Conservation (phyloP, 768 basidiomycete species). For the Boletus pseudo-olivaceus region DNA sequence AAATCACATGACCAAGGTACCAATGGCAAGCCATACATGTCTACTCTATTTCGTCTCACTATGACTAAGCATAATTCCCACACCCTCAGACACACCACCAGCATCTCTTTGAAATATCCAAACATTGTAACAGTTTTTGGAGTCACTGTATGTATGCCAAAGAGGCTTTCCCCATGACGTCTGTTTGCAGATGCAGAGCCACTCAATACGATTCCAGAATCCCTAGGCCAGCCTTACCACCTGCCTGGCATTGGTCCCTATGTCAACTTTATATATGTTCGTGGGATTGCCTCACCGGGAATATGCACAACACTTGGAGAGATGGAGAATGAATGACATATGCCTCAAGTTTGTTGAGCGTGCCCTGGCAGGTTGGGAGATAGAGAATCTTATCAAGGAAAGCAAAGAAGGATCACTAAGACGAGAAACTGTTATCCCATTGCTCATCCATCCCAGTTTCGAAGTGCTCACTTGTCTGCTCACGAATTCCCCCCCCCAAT, state of each 20-base stretch:
- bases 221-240: constrained; percentile 76
- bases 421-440: constrained; percentile 51
- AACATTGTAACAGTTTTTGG: too few relatives aligned
- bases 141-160: too few relatives aligned
- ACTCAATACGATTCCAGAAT: constrained; percentile 74
- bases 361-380: constrained; percentile 74
- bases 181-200: constrained; percentile 56
- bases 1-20: too few relatives aligned
- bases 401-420: constrained; percentile 50
- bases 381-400: constrained; percentile 64
- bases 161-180: constrained; percentile 60
- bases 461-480: constrained; percentile 79
- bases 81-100: too few relatives aligned
- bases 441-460: constrained; percentile 80
- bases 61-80: too few relatives aligned
- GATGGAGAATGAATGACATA: constrained; percentile 84
- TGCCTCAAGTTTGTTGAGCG: constrained; percentile 85
- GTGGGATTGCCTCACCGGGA: constrained; percentile 71
- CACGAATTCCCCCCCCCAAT: constrained; percentile 67
- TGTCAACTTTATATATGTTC: constrained; percentile 85
- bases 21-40: too few relatives aligned
- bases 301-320: constrained; percentile 68
- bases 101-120: too few relatives aligned
- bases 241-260: constrained; percentile 80
- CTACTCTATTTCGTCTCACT: too few relatives aligned